Evolutionary conservation across 2,329 filamentous ascomycete genomes (phyloP), one percentile per base, ranked within the genome.

Genomic region (Epichloe amarillans): DNA sequence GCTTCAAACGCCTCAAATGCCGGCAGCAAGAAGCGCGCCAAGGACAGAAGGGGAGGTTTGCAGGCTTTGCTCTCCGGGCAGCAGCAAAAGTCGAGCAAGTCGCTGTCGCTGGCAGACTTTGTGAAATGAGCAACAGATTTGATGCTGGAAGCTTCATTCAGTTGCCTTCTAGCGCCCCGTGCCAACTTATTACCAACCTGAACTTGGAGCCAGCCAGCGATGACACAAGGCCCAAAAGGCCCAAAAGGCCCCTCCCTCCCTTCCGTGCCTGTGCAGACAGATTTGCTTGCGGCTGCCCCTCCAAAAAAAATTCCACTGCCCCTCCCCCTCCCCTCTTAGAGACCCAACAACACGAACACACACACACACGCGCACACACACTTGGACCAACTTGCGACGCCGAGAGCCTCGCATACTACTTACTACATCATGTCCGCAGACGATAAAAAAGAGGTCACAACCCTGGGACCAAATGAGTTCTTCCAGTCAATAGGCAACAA

Each of bases 21-120:
- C 7, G 79, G 67, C 65, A 83, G 77, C 66, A 83, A 80, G 66
- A 83, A 83, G 66, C 72, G 80, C 47, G 77, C 81, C 35, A 84
- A 81, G 66, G 76, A 69, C 54, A 72, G 80, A 53, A 86, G 84
- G 64, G 76, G 79, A 36, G 80, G 79, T 1, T 68, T 86, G n/a
- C 78, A 83, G 61, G 80, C 81, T 47, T 62, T 86, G 40, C 68
- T 86, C n/a, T 72, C 67, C 4, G 62, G 73, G 46, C 76, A 79
- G 55, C 70, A 69, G 59, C 70, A 71, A 48, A 71, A 69, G 58
- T 58, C 67, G 4, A 58, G 69, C 12, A 68, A 60, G 40, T 53
- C 69, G 58, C 62, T 81, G 33, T 79, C 73, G 54, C 69, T 82
- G n/a, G 68, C 74, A 33, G 74, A 79, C 60, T 80, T 80, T 55